These are phyloP conservation scores for Fusarium keratoplasticum DNA, from an alignment of 2,329 filamentous ascomycete species.

Conservation along the genomic window DNA sequence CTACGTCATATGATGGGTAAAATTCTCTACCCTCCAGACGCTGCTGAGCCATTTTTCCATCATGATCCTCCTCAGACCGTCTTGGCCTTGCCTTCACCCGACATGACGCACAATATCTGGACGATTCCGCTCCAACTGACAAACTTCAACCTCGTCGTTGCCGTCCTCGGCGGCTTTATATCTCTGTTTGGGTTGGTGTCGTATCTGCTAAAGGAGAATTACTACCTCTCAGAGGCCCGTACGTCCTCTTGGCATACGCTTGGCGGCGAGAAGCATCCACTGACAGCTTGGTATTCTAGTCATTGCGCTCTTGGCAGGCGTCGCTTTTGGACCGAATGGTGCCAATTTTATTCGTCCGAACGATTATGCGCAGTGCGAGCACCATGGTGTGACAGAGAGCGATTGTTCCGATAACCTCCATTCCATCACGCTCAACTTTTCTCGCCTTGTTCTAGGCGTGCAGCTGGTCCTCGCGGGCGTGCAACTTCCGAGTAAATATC, in stretches of 20 bases:
- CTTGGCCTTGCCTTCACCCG: neutral
- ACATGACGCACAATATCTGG: slow-evolving; percentile 45
- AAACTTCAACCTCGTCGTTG: slow-evolving; percentile 88
- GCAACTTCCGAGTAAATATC: slow-evolving; percentile 85
- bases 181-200: slow-evolving; percentile 92
- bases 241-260: slow-evolving; percentile 53
- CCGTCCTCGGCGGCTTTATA: slow-evolving; percentile 86
- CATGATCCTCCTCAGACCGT: neutral
- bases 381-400: neutral
- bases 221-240: slow-evolving; percentile 92
- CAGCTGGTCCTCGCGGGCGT: slow-evolving; percentile 91
- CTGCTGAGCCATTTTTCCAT: neutral
- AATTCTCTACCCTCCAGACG: neutral
- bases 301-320: slow-evolving; percentile 83
- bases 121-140: slow-evolving; percentile 65
- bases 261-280: slow-evolving; percentile 8
- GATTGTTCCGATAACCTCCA: slow-evolving; percentile 68
- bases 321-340: slow-evolving; percentile 82
- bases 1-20: neutral
- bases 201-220: slow-evolving; percentile 88
- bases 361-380: slow-evolving; percentile 72
- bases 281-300: slow-evolving; percentile 65
- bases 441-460: slow-evolving; percentile 86
- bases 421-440: slow-evolving; percentile 84
- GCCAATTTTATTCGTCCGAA: slow-evolving; percentile 80